These are phyloP conservation scores for Oxyria digyna DNA, from an alignment of 148 eudicot species.

Conservation along the genomic window DNA sequence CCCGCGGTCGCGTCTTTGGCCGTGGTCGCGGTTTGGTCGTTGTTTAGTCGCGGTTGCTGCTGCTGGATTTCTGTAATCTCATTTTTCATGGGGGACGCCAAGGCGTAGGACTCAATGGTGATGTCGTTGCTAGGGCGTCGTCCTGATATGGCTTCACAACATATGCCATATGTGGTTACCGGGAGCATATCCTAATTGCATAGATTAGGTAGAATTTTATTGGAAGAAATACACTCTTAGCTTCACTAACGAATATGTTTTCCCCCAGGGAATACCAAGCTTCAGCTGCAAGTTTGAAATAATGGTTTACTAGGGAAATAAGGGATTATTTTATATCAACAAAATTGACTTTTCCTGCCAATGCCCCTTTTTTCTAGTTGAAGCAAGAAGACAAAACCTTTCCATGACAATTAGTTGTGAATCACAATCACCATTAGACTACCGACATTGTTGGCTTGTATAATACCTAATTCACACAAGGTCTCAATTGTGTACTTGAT, in stretches of 20 bases:
- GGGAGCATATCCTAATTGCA: conserved; percentile 77
- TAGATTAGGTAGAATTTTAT: conserved; percentile 79
- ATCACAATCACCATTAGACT: conserved; percentile 56
- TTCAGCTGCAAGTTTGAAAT: conserved; percentile 62
- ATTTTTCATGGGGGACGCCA: too few species aligned
- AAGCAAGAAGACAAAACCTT: conserved; percentile 83
- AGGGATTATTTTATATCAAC: conserved; percentile 43
- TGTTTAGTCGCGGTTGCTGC: too few species aligned
- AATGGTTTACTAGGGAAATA: conserved; percentile 54
- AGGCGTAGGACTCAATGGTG: too few species aligned
- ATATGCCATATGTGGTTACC: conserved; percentile 60
- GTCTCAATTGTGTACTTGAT: conserved; percentile 41
- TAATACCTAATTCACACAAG: conserved; percentile 62
- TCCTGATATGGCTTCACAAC: too few species aligned
- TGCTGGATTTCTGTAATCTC: too few species aligned
- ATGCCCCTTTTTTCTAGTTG: conserved; percentile 67
- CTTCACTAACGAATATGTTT: conserved; percentile 44
- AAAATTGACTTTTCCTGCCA: conserved; percentile 55
- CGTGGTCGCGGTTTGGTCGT: too few species aligned
- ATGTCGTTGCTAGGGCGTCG: too few species aligned
- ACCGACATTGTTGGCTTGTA: conserved; percentile 87
- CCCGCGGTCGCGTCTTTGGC: too few species aligned
- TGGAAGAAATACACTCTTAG: conserved; percentile 80
- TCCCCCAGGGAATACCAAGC: conserved; percentile 54
- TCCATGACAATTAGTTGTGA: conserved; percentile 87